Percentiles rank a stretch among this genome's conserved stretches.
These are phyloP conservation scores for Penicillium sp. DNA, from an alignment of 2,329 filamentous ascomycete species.

Conservation along the genomic window DNA sequence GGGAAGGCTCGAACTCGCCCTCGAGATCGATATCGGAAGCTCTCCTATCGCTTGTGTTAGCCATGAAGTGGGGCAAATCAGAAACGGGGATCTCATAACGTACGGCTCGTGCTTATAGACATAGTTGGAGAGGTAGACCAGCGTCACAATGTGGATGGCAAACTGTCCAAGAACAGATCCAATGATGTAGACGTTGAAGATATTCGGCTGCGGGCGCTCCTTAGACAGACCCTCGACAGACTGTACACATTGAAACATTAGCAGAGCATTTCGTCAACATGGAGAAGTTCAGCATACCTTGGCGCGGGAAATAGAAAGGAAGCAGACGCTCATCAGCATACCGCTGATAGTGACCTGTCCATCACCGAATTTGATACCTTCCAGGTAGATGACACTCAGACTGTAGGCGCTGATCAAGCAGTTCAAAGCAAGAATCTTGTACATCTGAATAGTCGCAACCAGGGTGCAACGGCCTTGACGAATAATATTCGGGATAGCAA, in stretches of 20 bases:
- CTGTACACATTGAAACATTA: constrained; percentile 32
- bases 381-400: constrained; percentile 89
- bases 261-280: not conserved
- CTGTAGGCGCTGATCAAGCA: constrained; percentile 98
- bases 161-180: constrained; percentile 97
- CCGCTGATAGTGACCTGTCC: constrained; percentile 98
- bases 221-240: constrained; percentile 94
- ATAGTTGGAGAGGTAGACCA: constrained; percentile 89
- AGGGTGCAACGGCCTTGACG: constrained; percentile 96
- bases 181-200: constrained; percentile 99
- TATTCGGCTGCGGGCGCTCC: constrained; percentile 95
- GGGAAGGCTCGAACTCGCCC: constrained; percentile 86
- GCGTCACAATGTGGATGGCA: constrained; percentile 86
- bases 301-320: constrained; percentile 95
- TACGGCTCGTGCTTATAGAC: constrained; percentile 84
- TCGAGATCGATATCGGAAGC: constrained; percentile 76
- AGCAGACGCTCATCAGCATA: constrained; percentile 99
- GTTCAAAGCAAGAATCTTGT: constrained; percentile 98
- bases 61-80: constrained; percentile 24
- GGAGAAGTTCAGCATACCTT: constrained; percentile 53
- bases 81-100: constrained; percentile 39
- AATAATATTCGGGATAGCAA: constrained; percentile 97
- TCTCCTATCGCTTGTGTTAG: constrained; percentile 42
- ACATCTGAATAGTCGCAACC: constrained; percentile 99
- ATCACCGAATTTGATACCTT: constrained; percentile 98